phyloP scores from a whole-genome alignment of 2,329 filamentous ascomycete species.

The Bipolaris gigantea region DNA sequence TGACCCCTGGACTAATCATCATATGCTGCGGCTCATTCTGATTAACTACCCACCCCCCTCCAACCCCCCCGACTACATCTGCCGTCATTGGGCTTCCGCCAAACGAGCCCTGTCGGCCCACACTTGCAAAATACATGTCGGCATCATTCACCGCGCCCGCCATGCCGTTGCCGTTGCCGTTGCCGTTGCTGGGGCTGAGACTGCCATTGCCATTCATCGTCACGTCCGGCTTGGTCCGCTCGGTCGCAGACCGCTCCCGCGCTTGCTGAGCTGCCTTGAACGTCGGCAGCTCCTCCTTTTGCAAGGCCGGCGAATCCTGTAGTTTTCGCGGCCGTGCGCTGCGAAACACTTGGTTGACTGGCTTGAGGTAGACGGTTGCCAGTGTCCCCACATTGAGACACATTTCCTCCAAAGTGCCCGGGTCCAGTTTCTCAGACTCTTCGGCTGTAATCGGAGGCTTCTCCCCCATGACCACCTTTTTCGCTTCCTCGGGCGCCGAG shows the following conservation, averaged over 20 bases:
- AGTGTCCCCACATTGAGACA: conserved; percentile 94
- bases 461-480: conserved; percentile 91
- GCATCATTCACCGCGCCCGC: conserved; percentile 78
- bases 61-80: conserved; percentile 25
- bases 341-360: conserved; percentile 95
- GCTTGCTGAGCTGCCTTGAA: conserved; percentile 51
- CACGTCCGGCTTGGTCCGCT: conserved; percentile 36
- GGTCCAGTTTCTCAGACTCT: conserved; percentile 91
- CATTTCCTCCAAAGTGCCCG: conserved; percentile 91
- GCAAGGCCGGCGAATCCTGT: conserved; percentile 81
- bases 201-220: conserved; percentile 31
- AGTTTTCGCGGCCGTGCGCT: conserved; percentile 79
- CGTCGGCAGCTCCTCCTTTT: conserved; percentile 67
- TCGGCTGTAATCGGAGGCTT: conserved; percentile 90
- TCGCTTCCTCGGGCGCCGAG: conserved; percentile 84
- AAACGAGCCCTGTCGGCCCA: conserved; percentile 42
- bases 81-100: conserved; percentile 39
- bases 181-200: conserved; percentile 46
- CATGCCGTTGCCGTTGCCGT: conserved; percentile 57
- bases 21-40: conserved; percentile 39
- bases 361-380: conserved; percentile 96
- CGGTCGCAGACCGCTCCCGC: conserved; percentile 36
- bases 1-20: conserved; percentile 32
- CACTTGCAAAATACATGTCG: conserved; percentile 82
- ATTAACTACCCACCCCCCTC: conserved; percentile 43